Evolutionary conservation across 1,139 yeast species (phyloP).

Genomic region (Yamadazyma triangularis): DNA sequence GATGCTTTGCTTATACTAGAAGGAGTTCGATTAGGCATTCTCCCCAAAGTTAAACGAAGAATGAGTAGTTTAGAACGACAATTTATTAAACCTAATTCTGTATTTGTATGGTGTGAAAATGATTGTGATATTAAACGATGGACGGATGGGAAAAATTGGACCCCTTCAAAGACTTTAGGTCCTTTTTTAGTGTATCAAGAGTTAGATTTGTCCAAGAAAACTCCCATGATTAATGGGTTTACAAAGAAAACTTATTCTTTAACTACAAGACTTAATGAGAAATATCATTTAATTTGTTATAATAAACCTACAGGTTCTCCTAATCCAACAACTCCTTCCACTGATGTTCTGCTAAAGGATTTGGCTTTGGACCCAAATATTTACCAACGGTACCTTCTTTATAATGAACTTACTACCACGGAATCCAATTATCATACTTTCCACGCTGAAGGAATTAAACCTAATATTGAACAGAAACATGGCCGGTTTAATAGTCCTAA

Average conservation of each 20-base stretch:
- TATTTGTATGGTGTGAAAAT: constrained; percentile 68
- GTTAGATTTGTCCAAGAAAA: constrained; percentile 35
- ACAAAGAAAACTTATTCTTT: constrained; percentile 57
- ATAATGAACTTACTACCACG: too few species aligned
- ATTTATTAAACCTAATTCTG: constrained; percentile 52
- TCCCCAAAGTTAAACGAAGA: constrained; percentile 56
- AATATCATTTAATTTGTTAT: constrained; percentile 55
- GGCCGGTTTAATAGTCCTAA: not conserved
- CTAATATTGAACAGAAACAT: not conserved
- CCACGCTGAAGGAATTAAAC: not conserved
- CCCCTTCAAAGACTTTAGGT: constrained; percentile 66
- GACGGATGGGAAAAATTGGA: constrained; percentile 75
- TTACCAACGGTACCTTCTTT: too few species aligned
- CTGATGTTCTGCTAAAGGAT: constrained; percentile 16
- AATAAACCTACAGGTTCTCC: constrained; percentile 12
- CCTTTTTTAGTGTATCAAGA: constrained; percentile 62
- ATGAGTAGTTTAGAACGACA: constrained; percentile 53
- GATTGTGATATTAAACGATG: constrained; percentile 71
- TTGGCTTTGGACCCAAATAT: constrained; percentile 15
- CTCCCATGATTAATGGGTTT: constrained; percentile 43
- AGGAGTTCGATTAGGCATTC: constrained; percentile 52
- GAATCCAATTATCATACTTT: not conserved
- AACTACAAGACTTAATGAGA: constrained; percentile 44
- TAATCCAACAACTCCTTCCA: constrained; percentile 11
- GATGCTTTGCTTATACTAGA: constrained; percentile 67